Conservation (phyloP, 345 rosid species). For the Noccaea bulbosa region DNA sequence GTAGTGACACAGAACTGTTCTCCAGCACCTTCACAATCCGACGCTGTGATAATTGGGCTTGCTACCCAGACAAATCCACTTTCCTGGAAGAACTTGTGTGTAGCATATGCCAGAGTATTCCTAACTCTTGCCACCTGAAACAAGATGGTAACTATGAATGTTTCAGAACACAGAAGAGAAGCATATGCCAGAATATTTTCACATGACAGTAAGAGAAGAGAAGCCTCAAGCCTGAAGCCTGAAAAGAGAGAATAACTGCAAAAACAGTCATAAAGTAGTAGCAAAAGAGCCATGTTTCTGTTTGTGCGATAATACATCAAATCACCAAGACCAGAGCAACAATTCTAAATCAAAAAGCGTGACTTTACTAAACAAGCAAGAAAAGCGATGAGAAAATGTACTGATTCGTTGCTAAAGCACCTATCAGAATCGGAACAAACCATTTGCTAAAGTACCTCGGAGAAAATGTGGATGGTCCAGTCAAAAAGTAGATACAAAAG, state of each 20-base stretch:
- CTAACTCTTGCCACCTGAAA: constrained; percentile 91
- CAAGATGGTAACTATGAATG: not conserved
- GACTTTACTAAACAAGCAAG: too few species aligned
- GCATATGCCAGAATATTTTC: too few species aligned
- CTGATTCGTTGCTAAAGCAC: too few species aligned
- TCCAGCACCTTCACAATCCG: constrained; percentile 99
- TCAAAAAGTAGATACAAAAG: not conserved
- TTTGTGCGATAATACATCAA: not conserved
- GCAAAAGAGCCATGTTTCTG: not conserved
- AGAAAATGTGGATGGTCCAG: not conserved
- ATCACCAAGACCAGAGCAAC: not conserved
- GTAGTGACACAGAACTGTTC: constrained; percentile 99
- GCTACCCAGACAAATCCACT: constrained; percentile 95
- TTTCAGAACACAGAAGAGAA: not conserved
- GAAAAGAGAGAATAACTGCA: not conserved
- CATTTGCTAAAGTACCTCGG: too few species aligned
- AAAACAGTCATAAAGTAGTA: not conserved
- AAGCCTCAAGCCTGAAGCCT: not conserved
- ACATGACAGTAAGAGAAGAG: not conserved
- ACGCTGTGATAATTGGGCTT: constrained; percentile 94
- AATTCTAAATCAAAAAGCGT: too few species aligned
- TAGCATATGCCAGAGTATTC: constrained; percentile 92
- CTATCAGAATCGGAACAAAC: too few species aligned
- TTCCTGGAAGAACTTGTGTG: constrained; percentile 94
- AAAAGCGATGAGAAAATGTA: too few species aligned